Evolutionary conservation across 164 flowering plant genomes (phyloP).

Genomic region (Stephania yunnanensis): DNA sequence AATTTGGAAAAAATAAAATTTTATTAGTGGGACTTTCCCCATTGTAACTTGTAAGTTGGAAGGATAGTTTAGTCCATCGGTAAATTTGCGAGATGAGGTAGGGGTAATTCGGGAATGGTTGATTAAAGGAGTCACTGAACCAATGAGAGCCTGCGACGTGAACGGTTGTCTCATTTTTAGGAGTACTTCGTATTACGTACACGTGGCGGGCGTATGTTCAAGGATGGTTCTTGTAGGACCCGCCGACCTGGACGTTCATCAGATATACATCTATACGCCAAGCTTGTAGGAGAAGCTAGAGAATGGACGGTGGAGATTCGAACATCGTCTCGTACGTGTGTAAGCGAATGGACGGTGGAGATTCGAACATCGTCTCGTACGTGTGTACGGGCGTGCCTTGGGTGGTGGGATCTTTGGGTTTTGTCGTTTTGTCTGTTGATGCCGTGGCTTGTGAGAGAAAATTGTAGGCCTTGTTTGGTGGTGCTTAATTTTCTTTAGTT

Average conservation of each 20-base stretch:
- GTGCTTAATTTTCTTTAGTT: too few species aligned
- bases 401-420: background rate
- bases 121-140: background rate
- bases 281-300: background rate
- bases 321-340: background rate
- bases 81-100: background rate
- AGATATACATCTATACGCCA: background rate
- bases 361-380: background rate
- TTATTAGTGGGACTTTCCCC: too few species aligned
- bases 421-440: too few species aligned
- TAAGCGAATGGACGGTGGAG: background rate
- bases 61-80: too few species aligned
- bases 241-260: background rate
- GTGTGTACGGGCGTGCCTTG: background rate
- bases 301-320: background rate
- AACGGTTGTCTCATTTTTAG: background rate
- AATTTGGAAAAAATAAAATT: too few species aligned
- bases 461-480: too few species aligned
- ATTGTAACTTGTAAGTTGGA: too few species aligned
- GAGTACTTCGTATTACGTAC: background rate
- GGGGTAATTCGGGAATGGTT: background rate
- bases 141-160: background rate
- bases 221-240: background rate
- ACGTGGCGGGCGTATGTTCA: background rate
- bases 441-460: too few species aligned